Evolutionary conservation across 257 asterid species (phyloP).

Genomic region (Eustoma russellianum): DNA sequence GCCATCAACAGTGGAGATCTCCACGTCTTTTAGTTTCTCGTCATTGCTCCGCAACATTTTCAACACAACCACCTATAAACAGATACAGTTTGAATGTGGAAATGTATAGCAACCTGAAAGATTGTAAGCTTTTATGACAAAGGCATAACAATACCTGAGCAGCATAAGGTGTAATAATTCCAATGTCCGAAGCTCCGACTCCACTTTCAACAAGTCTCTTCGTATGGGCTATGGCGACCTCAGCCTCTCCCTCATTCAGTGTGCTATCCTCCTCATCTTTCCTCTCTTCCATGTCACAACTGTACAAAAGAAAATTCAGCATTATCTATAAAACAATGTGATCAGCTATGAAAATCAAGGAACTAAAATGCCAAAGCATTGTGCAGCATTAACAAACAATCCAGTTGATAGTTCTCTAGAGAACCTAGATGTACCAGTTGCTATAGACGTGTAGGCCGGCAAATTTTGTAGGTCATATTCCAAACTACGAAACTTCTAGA

Average conservation of each 20-base stretch:
- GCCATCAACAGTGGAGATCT: slow-evolving; percentile 96
- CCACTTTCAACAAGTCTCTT: slow-evolving; percentile 81
- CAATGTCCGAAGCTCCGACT: slow-evolving; percentile 69
- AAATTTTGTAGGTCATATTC: no score
- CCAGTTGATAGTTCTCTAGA: no score
- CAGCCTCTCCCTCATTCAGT: slow-evolving; percentile 89
- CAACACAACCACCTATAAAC: slow-evolving; percentile 65
- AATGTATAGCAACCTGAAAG: background rate
- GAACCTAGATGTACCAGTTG: no score
- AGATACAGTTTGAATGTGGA: background rate
- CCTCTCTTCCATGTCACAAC: slow-evolving; percentile 98
- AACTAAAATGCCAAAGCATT: no score
- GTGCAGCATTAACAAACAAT: no score
- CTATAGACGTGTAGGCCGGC: no score
- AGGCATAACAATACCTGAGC: slow-evolving; percentile 56
- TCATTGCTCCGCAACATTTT: slow-evolving; percentile 69
- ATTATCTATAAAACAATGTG: background rate
- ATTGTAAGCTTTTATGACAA: slow-evolving; percentile 3
- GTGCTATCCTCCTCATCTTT: slow-evolving; percentile 95
- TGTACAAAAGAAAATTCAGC: slow-evolving; percentile 16
- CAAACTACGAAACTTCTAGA: no score
- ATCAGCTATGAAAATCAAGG: no score
- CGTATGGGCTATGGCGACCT: slow-evolving; percentile 83
- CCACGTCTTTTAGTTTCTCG: slow-evolving; percentile 69
- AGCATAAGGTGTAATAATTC: slow-evolving; percentile 87